These are phyloP conservation scores for Gaultheria prostrata DNA, from an alignment of 148 eudicot genomes.

Conservation along the genomic window DNA sequence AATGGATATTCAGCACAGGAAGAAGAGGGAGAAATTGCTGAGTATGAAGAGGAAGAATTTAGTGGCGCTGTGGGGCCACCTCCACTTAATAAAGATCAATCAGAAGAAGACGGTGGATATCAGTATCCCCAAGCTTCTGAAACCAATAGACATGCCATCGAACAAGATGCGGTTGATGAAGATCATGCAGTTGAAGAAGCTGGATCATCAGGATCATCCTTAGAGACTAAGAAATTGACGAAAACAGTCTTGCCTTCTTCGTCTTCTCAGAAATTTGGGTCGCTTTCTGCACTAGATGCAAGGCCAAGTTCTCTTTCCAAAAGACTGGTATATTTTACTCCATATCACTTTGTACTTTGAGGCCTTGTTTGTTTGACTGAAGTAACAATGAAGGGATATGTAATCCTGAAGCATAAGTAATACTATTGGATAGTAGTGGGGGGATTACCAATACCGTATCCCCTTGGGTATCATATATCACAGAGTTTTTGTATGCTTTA, in stretches of 20 bases:
- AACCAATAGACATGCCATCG: slow-evolving; percentile 27
- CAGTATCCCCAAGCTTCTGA: slow-evolving; percentile 48
- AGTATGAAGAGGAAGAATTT: slow-evolving; percentile 72
- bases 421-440: neutral
- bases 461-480: neutral
- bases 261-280: slow-evolving; percentile 89
- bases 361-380: neutral
- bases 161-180: slow-evolving; percentile 38
- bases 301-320: slow-evolving; percentile 78
- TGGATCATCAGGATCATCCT: slow-evolving; percentile 84
- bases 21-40: slow-evolving; percentile 74
- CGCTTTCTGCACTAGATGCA: slow-evolving; percentile 88
- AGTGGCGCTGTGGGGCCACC: slow-evolving; percentile 43
- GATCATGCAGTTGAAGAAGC: slow-evolving; percentile 56
- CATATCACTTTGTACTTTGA: neutral
- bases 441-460: neutral
- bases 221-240: slow-evolving; percentile 56
- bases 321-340: slow-evolving; percentile 43
- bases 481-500: neutral
- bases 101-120: slow-evolving; percentile 68
- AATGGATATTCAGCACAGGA: slow-evolving; percentile 57
- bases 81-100: slow-evolving; percentile 40
- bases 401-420: neutral
- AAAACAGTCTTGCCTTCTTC: slow-evolving; percentile 56
- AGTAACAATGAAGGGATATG: neutral